phyloP scores from a whole-genome alignment of 192 early-diverging fungal species.

The Thoreauomyces humboldtii region DNA sequence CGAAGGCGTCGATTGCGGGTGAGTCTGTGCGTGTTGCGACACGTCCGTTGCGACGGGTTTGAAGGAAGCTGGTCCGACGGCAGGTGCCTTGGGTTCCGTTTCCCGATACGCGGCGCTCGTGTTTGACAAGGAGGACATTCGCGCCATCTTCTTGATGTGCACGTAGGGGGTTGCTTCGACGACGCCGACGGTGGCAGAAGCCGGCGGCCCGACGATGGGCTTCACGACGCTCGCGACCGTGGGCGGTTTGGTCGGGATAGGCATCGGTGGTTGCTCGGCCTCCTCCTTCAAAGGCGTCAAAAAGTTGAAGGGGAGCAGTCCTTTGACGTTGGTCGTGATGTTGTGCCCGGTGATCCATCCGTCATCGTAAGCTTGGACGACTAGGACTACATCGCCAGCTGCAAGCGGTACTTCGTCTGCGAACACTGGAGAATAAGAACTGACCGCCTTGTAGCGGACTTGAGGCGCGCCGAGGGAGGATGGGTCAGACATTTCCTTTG shows the following conservation, averaged over 20 bases:
- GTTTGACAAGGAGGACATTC: slow-evolving; percentile 9
- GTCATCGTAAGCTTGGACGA: slow-evolving; percentile 11
- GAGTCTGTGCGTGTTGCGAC: no score
- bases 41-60: no score
- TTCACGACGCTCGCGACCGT: not conserved
- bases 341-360: slow-evolving; percentile 39
- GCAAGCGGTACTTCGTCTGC: slow-evolving; percentile 3
- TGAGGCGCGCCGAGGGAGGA: not conserved
- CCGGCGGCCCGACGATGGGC: no score
- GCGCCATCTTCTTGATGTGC: not conserved
- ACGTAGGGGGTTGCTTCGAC: not conserved
- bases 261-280: not conserved
- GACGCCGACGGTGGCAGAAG: not conserved
- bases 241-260: not conserved
- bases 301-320: slow-evolving; percentile 40
- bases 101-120: not conserved
- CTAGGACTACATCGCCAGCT: not conserved
- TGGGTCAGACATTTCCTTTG: not conserved
- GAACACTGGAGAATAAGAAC: not conserved
- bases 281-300: slow-evolving; percentile 12
- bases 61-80: no score
- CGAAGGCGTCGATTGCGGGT: no score
- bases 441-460: not conserved
- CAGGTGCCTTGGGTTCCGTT: no score
- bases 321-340: slow-evolving; percentile 24